A percentile compares a stretch with the other conserved stretches of the same genome.
phyloP scores from a whole-genome alignment of 2,329 filamentous ascomycete genomes.

The Domatiomyces catenatus region DNA sequence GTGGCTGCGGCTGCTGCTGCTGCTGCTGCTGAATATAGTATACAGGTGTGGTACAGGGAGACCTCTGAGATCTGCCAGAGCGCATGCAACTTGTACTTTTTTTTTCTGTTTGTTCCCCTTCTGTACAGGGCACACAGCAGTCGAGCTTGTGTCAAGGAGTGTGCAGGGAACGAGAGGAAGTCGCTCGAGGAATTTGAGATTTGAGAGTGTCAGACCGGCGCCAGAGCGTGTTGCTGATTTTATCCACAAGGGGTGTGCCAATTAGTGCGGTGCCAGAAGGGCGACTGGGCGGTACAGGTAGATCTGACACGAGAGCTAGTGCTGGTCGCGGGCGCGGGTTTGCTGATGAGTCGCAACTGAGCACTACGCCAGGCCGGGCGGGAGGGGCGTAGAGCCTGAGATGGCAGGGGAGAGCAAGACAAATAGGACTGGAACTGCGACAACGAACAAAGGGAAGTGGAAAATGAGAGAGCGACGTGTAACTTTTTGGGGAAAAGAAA shows the following conservation, averaged over 20 bases:
- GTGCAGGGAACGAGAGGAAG: not conserved
- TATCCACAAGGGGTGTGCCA: not conserved
- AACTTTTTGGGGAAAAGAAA: not conserved
- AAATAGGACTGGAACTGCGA: not conserved
- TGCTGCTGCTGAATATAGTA: not conserved
- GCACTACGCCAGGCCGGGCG: not conserved
- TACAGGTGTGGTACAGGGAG: not conserved
- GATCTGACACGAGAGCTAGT: not conserved
- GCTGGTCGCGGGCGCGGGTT: not conserved
- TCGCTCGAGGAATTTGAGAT: not conserved
- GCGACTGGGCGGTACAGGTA: not conserved
- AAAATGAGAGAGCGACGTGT: not conserved
- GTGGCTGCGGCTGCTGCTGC: too few relatives aligned
- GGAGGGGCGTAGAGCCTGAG: not conserved
- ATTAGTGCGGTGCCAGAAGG: not conserved
- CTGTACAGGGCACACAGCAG: not conserved
- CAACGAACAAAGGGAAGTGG: not conserved
- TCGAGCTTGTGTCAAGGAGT: not conserved
- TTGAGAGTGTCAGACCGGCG: not conserved
- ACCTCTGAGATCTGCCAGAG: not conserved
- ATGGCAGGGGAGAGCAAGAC: not conserved
- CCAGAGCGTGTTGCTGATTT: not conserved
- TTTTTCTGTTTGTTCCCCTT: not conserved
- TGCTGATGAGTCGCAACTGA: not conserved
- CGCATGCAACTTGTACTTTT: not conserved